Evolutionary conservation across 441 rosid genomes (phyloP), one percentile per base, ranked within the genome.

Genomic region (Syzygium malaccense): DNA sequence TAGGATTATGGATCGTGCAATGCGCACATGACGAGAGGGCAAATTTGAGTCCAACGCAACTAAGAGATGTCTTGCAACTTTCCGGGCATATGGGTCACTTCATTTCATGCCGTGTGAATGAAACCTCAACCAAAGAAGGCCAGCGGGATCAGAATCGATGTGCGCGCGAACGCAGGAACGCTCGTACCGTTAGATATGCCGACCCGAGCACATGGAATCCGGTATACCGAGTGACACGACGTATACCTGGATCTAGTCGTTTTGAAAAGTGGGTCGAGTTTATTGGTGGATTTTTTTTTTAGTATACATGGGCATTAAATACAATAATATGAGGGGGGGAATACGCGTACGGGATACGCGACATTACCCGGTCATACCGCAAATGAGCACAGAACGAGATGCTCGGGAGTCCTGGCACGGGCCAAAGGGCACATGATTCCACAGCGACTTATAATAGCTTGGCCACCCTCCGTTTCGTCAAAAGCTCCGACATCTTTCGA

Each of bases 401-500:
- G 64, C 26, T 68, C 55, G 87, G 88, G 86, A 90, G 91, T 89
- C 68, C 30, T 48, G 89, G 91, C 85, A 33, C 20, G 45, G 80
- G 45, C 28, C 30, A 28, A 28, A 83, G 85, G 91, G 92, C 89
- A 90, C 91, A 90, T 89, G 92, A 92, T 92, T 90, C 92, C 90
- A 85, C 64, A 86, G 88, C 87, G 53, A 60, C 33, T 28, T 8
- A 55, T 45, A 1, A 45, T 45, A 53, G 87, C 60, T 32, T 37
- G 87, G 86, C 79, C 89, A 89, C 89, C 33, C 25, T 9, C 84
- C 92, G 89, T 92, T 92, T 89, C 55, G 92, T 89, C 86, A 91
- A 94, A 93, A 94, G 93, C 89, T 58, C 85, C 66, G 68, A 62
- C 91, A 88, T 92, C 93, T 92, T 75, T 71, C 79, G 79, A 87